Conservation (phyloP, 371 early-diverging fungal genomes). For the Syncephalastrum racemosum region DNA sequence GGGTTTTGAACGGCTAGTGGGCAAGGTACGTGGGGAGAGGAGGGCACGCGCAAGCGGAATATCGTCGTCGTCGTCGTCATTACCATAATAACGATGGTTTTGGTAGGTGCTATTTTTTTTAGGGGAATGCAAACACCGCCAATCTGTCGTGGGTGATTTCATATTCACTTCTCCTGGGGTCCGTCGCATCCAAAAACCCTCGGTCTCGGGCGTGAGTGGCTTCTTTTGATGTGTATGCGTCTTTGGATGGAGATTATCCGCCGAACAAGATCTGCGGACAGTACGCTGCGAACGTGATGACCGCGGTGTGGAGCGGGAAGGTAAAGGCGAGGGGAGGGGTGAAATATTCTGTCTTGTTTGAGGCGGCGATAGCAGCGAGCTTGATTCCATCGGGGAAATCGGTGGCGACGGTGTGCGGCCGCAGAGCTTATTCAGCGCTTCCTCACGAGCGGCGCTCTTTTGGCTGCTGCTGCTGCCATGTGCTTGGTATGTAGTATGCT, state of each 20-base stretch:
- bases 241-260: neutral
- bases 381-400: neutral
- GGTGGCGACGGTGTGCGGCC: conserved; percentile 6
- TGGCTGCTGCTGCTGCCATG: neutral
- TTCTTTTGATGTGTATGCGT: conserved; percentile 1
- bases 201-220: neutral
- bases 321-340: neutral
- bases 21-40: neutral
- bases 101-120: neutral
- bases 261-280: too few species aligned
- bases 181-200: too few species aligned
- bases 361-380: neutral
- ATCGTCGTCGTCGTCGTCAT: conserved; percentile 12
- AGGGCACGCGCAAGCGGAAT: conserved; percentile 6
- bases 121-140: neutral
- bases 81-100: neutral
- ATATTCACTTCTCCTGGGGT: too few species aligned
- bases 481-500: neutral
- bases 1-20: neutral
- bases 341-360: conserved; percentile 1
- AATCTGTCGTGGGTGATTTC: too few species aligned
- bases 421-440: conserved; percentile 13
- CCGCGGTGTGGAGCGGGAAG: conserved; percentile 3
- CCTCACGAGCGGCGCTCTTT: conserved; percentile 8
- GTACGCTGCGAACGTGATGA: conserved; percentile 1